phyloP scores from a whole-genome alignment of 2,329 filamentous ascomycete species.

The Colletotrichum tabaci region DNA sequence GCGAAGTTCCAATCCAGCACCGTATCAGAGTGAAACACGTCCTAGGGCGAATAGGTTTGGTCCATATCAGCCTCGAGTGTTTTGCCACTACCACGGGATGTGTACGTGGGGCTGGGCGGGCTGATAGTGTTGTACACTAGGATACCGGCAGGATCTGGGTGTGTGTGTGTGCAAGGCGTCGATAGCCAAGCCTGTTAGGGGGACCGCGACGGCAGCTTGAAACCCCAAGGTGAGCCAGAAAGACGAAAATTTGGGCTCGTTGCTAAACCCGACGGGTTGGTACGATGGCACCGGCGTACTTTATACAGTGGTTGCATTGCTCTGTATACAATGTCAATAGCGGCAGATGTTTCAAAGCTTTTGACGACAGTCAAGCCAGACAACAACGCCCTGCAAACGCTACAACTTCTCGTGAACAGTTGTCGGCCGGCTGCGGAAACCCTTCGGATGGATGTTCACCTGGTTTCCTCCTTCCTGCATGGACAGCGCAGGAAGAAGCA shows the following conservation, averaged over 20 bases:
- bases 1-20: slow-evolving; percentile 27
- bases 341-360: slow-evolving; percentile 4
- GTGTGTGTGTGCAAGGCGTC: not conserved
- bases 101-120: slow-evolving; percentile 12
- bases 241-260: not conserved
- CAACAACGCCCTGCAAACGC: slow-evolving; percentile 1
- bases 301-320: not conserved
- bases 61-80: slow-evolving; percentile 7
- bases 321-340: not conserved
- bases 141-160: not conserved
- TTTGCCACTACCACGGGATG: slow-evolving; percentile 20
- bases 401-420: slow-evolving; percentile 1
- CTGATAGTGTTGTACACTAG: not conserved
- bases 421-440: slow-evolving; percentile 3
- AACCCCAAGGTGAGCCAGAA: not conserved
- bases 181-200: slow-evolving; percentile 23
- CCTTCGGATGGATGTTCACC: slow-evolving; percentile 6
- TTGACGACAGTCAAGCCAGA: slow-evolving; percentile 12
- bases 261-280: not conserved
- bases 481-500: not conserved
- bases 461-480: slow-evolving; percentile 3
- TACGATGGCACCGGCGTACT: not conserved
- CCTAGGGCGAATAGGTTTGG: not conserved
- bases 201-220: not conserved
- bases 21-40: slow-evolving; percentile 33